These are phyloP conservation scores for Dendrobium nobile DNA, from an alignment of 106 monocot species.

Conservation along the genomic window DNA sequence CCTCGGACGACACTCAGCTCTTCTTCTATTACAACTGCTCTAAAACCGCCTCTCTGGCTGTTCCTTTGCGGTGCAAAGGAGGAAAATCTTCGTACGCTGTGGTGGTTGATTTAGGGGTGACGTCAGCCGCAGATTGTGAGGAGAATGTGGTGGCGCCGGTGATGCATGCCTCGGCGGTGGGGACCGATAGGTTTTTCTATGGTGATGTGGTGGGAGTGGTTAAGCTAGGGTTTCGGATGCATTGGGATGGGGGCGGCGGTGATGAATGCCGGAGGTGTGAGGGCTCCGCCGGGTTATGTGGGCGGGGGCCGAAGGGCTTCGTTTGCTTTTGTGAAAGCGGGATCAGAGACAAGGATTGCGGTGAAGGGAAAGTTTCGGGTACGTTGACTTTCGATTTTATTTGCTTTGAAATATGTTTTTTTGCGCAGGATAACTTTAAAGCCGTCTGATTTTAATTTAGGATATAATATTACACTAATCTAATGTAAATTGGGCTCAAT, in stretches of 20 bases:
- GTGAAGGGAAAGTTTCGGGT: background rate
- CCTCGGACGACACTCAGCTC: background rate
- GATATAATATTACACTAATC: no score
- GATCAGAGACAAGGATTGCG: background rate
- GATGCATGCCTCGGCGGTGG: background rate
- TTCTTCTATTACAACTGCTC: conserved; percentile 5
- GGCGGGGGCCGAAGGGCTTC: background rate
- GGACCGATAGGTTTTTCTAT: background rate
- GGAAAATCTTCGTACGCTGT: background rate
- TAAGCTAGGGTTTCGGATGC: background rate
- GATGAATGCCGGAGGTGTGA: background rate
- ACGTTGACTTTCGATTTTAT: background rate
- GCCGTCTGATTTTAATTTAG: no score
- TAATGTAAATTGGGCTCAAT: no score
- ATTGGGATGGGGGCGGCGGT: background rate
- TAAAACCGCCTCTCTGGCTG: background rate
- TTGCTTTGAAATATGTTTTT: no score
- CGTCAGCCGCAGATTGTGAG: background rate
- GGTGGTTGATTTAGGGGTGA: background rate
- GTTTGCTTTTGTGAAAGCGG: background rate
- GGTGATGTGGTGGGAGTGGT: background rate
- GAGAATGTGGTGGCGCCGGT: background rate
- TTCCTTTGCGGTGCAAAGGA: background rate
- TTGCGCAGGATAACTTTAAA: no score
- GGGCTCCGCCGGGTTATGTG: background rate